phyloP scores from a whole-genome alignment of 345 rosid genomes.

The Dipteronia sinensis region DNA sequence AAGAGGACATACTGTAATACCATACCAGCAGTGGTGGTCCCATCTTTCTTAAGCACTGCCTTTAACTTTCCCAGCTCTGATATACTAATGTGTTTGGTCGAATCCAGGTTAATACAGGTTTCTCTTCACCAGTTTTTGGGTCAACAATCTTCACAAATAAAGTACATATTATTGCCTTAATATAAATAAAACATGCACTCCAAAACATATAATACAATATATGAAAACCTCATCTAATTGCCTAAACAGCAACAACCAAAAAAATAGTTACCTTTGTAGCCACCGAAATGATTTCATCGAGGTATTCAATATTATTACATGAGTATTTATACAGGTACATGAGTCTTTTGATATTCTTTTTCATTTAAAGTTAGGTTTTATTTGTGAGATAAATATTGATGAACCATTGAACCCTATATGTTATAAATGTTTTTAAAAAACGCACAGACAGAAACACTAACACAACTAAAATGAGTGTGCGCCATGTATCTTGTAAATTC shows the following conservation, averaged over 20 bases:
- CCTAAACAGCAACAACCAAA: not conserved
- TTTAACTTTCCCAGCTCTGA: constrained; percentile 66
- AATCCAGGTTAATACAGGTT: constrained; percentile 65
- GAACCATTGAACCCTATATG: no score
- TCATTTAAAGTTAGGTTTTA: no score
- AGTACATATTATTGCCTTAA: constrained; percentile 16
- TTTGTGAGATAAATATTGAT: no score
- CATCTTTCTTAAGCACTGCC: constrained; percentile 85
- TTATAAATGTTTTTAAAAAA: no score
- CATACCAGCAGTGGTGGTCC: constrained; percentile 90
- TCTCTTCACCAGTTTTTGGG: constrained; percentile 82
- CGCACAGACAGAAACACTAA: no score
- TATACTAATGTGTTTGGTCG: constrained; percentile 62
- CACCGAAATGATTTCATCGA: constrained; percentile 87
- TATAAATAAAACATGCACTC: not conserved
- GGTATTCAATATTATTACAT: no score
- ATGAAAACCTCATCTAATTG: not conserved
- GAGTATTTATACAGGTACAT: no score
- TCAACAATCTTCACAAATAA: no score
- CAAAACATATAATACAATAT: not conserved
- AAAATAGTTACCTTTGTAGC: constrained; percentile 67
- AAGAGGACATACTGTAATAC: not conserved
- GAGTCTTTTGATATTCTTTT: no score
- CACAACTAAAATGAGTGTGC: no score
- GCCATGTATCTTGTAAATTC: no score